Conservation (phyloP, 2,329 filamentous ascomycete genomes). For the Stylonectria norvegica region DNA sequence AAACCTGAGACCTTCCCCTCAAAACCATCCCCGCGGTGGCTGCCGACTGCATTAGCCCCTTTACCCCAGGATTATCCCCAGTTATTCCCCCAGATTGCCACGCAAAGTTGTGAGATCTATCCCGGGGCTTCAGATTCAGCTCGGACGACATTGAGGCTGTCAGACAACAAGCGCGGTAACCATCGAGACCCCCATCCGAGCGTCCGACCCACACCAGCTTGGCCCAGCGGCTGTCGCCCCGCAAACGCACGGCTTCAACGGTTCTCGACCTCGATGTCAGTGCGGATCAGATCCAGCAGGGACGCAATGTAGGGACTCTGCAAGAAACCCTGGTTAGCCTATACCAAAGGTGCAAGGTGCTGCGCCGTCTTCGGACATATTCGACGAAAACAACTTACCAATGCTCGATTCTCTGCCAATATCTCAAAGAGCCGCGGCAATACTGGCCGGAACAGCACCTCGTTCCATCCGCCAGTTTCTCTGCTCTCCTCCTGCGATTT, state of each 20-base stretch:
- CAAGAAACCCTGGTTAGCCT: constrained; percentile 16
- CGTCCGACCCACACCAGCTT: constrained; percentile 8
- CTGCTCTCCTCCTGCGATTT: constrained; percentile 44
- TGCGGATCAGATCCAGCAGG: constrained; percentile 37
- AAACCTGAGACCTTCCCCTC: background rate
- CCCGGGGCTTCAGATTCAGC: background rate
- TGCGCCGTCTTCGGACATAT: too few species aligned
- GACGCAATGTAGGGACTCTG: constrained; percentile 42
- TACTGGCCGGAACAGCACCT: constrained; percentile 63
- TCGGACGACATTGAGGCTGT: background rate
- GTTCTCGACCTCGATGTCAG: constrained; percentile 27
- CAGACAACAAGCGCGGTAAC: background rate
- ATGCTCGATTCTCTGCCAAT: constrained; percentile 63
- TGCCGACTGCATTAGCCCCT: constrained; percentile 5
- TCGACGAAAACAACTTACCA: constrained; percentile 42
- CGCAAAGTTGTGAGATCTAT: constrained; percentile 8
- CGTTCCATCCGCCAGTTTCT: constrained; percentile 60
- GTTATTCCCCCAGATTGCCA: constrained; percentile 10
- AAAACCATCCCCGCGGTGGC: constrained; percentile 2
- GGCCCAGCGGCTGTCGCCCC: constrained; percentile 6
- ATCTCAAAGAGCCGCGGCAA: constrained; percentile 64
- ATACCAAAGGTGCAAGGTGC: background rate
- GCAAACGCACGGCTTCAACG: constrained; percentile 15
- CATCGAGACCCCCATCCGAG: constrained; percentile 6
- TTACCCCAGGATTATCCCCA: constrained; percentile 3